Conservation (phyloP, 495 filamentous ascomycete species). For the Penicillium soppii region DNA sequence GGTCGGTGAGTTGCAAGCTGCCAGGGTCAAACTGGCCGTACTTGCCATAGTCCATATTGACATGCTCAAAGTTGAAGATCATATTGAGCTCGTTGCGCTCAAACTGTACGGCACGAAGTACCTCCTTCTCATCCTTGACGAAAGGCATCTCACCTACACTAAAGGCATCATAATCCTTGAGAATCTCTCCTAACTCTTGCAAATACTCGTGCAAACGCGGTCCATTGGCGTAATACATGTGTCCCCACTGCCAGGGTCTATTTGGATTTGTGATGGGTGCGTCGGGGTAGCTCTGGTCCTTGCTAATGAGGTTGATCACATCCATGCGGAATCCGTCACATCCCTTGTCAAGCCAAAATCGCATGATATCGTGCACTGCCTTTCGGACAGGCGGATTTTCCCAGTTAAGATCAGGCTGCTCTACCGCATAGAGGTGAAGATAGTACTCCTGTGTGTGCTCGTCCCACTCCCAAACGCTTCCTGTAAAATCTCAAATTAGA, state of each 20-base stretch:
- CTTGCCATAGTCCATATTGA: constrained; percentile 56
- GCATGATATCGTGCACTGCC: constrained; percentile 66
- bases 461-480: constrained; percentile 66
- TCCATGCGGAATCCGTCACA: constrained; percentile 72
- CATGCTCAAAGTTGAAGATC: constrained; percentile 72
- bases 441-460: constrained; percentile 66
- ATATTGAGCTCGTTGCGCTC: constrained; percentile 66
- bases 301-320: constrained; percentile 66
- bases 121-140: constrained; percentile 55
- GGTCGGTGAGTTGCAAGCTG: constrained; percentile 52
- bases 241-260: constrained; percentile 53
- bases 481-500: constrained; percentile 17
- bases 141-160: constrained; percentile 73
- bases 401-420: constrained; percentile 78
- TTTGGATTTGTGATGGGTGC: constrained; percentile 55
- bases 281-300: constrained; percentile 59
- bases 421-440: constrained; percentile 62
- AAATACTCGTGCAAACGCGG: constrained; percentile 66
- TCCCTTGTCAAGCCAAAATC: constrained; percentile 70
- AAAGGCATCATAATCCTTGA: constrained; percentile 66
- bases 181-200: constrained; percentile 59
- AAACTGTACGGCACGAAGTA: constrained; percentile 57
- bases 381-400: constrained; percentile 59
- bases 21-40: constrained; percentile 51
- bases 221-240: constrained; percentile 60